Conservation (phyloP, 805 yeast genomes). For the Komagataella ulmi region DNA sequence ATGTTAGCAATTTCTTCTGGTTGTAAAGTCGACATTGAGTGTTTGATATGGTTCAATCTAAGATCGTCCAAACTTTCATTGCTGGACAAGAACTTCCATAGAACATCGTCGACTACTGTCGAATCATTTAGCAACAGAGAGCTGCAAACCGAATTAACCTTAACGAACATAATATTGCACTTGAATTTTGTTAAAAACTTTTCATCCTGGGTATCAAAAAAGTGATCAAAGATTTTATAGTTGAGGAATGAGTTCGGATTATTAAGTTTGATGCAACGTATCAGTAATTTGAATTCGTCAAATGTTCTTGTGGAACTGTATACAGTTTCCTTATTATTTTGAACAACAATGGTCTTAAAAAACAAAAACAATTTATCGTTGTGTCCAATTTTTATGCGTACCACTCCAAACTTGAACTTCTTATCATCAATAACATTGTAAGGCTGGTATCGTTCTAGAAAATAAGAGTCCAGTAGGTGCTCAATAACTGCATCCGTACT, state of each 20-base stretch:
- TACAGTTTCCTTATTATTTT: constrained; percentile 1
- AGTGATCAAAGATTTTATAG: neutral
- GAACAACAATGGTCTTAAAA: constrained; percentile 6
- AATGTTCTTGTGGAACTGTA: constrained; percentile 6
- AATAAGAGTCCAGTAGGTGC: constrained; percentile 17
- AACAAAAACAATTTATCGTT: constrained; percentile 14
- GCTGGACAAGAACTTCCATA: constrained; percentile 28
- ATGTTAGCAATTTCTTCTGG: constrained; percentile 29
- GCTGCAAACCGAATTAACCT: constrained; percentile 34
- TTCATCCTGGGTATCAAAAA: neutral
- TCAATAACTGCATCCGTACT: constrained; percentile 12
- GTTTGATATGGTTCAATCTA: constrained; percentile 2
- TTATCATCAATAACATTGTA: constrained; percentile 8
- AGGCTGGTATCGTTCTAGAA: constrained; percentile 10
- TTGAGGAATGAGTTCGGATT: constrained; percentile 19
- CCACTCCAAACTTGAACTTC: constrained; percentile 13
- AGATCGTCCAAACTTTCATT: constrained; percentile 13
- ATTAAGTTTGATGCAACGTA: constrained; percentile 22
- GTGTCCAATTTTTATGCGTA: constrained; percentile 19
- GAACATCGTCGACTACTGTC: constrained; percentile 19
- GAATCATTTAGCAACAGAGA: constrained; percentile 25
- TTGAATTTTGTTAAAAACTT: constrained; percentile 26
- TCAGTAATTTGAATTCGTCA: constrained; percentile 17
- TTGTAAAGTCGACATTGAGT: constrained; percentile 9
- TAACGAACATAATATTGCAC: constrained; percentile 31